Percentiles rank a stretch among this genome's conserved stretches.
These are phyloP conservation scores for Themeda triandra DNA, from an alignment of 176 grass and related monocot species.

Conservation along the genomic window DNA sequence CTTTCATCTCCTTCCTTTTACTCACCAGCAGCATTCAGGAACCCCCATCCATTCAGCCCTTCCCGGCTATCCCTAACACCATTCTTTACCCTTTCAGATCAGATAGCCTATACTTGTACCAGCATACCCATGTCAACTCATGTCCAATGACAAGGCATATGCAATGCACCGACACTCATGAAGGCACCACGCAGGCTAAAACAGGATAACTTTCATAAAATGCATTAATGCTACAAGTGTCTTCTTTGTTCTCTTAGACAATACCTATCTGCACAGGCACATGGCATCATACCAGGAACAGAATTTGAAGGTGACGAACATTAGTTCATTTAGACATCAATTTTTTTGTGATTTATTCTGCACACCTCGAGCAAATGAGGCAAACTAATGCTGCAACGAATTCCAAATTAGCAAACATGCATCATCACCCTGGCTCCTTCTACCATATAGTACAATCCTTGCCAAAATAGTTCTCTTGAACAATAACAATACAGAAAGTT, in stretches of 20 bases:
- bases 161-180: too few species aligned
- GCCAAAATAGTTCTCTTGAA: neutral
- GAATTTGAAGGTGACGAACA: neutral
- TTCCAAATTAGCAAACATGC: neutral
- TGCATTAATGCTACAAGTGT: too few species aligned
- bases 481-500: neutral
- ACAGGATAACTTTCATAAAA: too few species aligned
- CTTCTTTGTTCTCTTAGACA: too few species aligned
- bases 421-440: neutral
- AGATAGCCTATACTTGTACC: too few species aligned
- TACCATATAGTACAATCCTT: slow-evolving; percentile 3
- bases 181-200: too few species aligned
- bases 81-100: too few species aligned
- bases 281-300: neutral
- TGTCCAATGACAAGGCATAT: too few species aligned
- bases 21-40: neutral
- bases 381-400: neutral
- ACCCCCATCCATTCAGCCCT: neutral
- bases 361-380: neutral
- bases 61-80: too few species aligned
- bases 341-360: neutral
- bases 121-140: too few species aligned
- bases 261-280: too few species aligned
- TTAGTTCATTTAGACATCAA: neutral
- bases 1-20: too few species aligned